Evolutionary conservation across 164 flowering plant genomes (phyloP).

Genomic region (Cinnamomum micranthum): DNA sequence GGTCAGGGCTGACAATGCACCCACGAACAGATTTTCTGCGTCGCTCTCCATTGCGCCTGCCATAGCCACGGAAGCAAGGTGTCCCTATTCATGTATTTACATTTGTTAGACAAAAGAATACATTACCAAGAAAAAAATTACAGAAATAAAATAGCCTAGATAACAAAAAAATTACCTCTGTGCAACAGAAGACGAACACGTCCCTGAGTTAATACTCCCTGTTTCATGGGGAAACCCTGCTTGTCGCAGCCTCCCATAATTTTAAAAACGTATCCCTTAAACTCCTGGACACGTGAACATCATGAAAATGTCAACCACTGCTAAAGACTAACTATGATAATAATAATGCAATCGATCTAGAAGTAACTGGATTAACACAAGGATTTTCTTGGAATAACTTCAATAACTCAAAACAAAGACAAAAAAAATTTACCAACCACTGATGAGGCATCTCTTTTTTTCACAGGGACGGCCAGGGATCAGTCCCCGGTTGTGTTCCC

Average conservation of each 20-base stretch:
- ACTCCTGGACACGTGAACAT: constrained; percentile 29
- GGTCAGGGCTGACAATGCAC: constrained; percentile 46
- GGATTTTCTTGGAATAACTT: too few relatives aligned
- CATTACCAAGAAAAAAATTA: neutral
- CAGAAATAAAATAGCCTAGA: neutral
- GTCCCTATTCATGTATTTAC: constrained; percentile 24
- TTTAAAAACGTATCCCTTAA: constrained; percentile 47
- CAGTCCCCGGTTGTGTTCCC: too few relatives aligned
- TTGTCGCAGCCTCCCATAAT: constrained; percentile 57
- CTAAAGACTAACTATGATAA: neutral
- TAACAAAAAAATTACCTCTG: constrained; percentile 23
- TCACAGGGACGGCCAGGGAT: too few relatives aligned
- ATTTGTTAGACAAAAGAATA: neutral
- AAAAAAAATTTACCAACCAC: too few relatives aligned
- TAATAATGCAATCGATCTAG: too few relatives aligned
- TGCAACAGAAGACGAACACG: constrained; percentile 42
- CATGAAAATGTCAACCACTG: neutral
- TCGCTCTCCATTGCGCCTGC: constrained; percentile 47
- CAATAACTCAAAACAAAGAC: too few relatives aligned
- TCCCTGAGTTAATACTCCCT: constrained; percentile 47
- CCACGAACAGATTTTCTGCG: constrained; percentile 46
- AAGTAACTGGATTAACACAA: too few relatives aligned
- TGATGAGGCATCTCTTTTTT: too few relatives aligned
- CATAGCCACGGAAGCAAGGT: constrained; percentile 48
- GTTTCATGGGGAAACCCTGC: constrained; percentile 53